Evolutionary conservation across 2,329 filamentous ascomycete species (phyloP), one percentile per base, ranked within the genome.

Genomic region (Aspergillus aculeatus): DNA sequence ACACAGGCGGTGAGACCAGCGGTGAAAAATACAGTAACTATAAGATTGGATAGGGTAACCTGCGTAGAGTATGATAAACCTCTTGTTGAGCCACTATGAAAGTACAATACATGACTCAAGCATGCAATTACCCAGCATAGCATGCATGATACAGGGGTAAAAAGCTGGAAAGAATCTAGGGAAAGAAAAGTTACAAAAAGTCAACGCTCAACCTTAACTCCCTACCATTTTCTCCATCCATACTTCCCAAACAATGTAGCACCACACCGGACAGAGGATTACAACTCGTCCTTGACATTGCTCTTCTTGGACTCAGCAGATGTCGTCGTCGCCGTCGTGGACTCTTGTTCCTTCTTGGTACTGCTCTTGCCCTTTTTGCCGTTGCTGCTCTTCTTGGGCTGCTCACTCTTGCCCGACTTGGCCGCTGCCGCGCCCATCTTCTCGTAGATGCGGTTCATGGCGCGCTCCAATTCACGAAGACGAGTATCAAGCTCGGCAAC

Each of bases 401-500:
- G 64, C 23, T 69, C 66, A 10, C 55, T 35, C 53, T 69, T 68
- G 47, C 58, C 54, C 12, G 64, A 64, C 47, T 50, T 63, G 24
- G 66, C 61, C 26, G 71, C 67, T 4, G 71, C 71, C 23, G 83
- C 67, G 86, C 85, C 4, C 83, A 76, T 73, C 57, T 73, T 74
- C 47, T 72, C 67, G 49, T 76, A 75, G 60, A 77, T 68, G 57
- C 73, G 72, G 64, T 70, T 73, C 58, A 74, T 60, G 26, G 68
- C 64, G 16, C 73, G 84, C 71, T 90, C 87, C 6, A 98, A 82
- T 72, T 90, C 85, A 68, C 87, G 85, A 16, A 87, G 83, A 75
- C 89, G 89, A 24, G 81, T 82, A 59, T 86, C 80, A 31, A 96
- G 76, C 29, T 96, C 93, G 70, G 88, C 87, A 65, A 87, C 80